Base-by-base conservation (phyloP, 2,329 filamentous ascomycete species). In the Talaromyces sp. region DNA sequence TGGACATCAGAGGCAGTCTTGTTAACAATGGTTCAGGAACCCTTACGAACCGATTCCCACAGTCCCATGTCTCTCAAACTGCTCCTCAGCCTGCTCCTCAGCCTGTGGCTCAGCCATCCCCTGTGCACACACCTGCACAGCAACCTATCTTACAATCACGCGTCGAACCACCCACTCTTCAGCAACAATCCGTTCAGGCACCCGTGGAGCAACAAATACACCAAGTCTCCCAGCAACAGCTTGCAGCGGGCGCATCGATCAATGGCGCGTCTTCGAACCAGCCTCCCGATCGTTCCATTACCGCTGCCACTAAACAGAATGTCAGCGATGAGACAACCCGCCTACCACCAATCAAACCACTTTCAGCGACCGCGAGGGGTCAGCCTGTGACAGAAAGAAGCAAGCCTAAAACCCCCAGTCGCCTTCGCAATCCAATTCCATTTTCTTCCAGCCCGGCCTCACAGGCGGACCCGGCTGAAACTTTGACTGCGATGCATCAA, bases 321-420 rank as follows among this genome's bases (percentile, higher is more conserved):
- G 5, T 43, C 17, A 43, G 8, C 13, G 49, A 27, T 13, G 51
- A 63, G 25, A 56, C 38, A 22, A 58, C 10, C 2, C 53, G 34
- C 7, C 22, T 63, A 36, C 61, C 61, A 36, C 61, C 61, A 3
- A 63, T 63, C 51, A 63, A 58, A 27, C 61, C 61, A 3, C 34
- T 63, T 27, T 63, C 61, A 45, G 61, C 61, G 11, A 38, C 27
- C 6, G 31, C 36, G 4, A 63, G 31, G 34, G 61, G 51, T 8
- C 61, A 63, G 61, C 51, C 61, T 36, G 40, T 36, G n/a, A 54
- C 22, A 25, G 51, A 65, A 22, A 49, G 38, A 25, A 54, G 80
- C 71, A 79, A 78, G 54, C 80, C 80, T 0, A 79, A 78, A 66
- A 77, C 74, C 5, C 78, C 79, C 3, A 81, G 79, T 67, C 73